A percentile compares a stretch with the other conserved stretches of the same genome.
Evolutionary conservation across 176 grass and related monocot species (phyloP).

Genomic region (Elymus sibiricus): DNA sequence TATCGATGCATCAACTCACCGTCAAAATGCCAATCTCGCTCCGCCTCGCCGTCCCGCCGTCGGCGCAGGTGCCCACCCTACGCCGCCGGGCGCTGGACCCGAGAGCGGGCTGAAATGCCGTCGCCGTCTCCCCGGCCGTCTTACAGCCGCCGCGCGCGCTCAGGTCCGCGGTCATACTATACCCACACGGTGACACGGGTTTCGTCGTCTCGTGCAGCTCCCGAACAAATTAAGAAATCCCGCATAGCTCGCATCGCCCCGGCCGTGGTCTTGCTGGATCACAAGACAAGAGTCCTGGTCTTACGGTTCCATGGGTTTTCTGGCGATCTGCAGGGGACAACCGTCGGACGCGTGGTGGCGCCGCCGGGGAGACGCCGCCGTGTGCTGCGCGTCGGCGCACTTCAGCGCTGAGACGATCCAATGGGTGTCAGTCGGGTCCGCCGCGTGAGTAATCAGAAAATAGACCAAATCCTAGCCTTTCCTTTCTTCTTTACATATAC

Average conservation of each 20-base stretch:
- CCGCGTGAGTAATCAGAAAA: conserved; percentile 44
- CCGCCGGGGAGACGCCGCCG: not conserved
- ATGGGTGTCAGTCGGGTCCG: conserved; percentile 37
- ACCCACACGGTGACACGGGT: not conserved
- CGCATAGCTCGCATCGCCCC: not conserved
- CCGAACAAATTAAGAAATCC: not conserved
- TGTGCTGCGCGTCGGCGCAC: conserved; percentile 31
- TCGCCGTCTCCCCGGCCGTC: too few relatives aligned
- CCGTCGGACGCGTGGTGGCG: not conserved
- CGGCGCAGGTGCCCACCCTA: too few relatives aligned
- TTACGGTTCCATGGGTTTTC: not conserved
- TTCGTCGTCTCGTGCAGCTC: not conserved
- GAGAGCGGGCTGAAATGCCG: not conserved
- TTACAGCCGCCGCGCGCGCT: not conserved
- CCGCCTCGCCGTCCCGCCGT: too few relatives aligned
- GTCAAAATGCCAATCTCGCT: too few relatives aligned
- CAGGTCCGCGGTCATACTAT: not conserved
- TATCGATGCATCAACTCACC: too few relatives aligned
- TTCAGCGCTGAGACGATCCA: conserved; percentile 21
- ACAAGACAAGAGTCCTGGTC: not conserved
- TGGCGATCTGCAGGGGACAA: not conserved
- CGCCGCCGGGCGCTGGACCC: too few relatives aligned
- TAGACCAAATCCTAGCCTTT: not conserved
- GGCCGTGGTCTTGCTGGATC: not conserved
- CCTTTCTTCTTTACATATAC: not conserved